Base-by-base conservation (phyloP, 495 filamentous ascomycete species). In the Geoglossum glabrum region DNA sequence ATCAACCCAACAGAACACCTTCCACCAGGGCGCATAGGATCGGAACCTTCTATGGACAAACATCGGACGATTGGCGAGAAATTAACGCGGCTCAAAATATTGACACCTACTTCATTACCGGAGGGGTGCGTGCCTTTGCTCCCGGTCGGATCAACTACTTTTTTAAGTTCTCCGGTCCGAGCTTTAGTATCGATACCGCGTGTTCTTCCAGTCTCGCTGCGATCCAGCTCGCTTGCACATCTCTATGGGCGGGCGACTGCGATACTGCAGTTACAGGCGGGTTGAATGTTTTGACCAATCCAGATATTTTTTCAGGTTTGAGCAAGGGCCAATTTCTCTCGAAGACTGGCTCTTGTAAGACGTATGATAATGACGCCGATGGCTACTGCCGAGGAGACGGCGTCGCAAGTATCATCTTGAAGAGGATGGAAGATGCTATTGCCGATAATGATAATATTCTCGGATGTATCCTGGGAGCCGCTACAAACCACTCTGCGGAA, bases 61-160 rank as follows among this genome's bases (percentile, higher is more conserved):
- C 71, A 19, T 66, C 63, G 33, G 61, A 73, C 59, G 71, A 73
- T 47, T 73, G 62, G 57, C 50, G 61, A 15, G 71, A 72, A 49
- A 61, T 61, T 7, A 69, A 70, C 55, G 61, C 56, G n/a, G 65
- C 54, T 0, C 69, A 73, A 59, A 59, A 70, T 28, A 63, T 72
- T 54, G 64, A 67, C 55, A 72, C 66, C 2, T 73, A 73, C 59
- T 72, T 67, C 55, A 71, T 70, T 46, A 62, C 70, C 11, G 71
- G 71, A 23, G 66, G 66, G 1, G 63, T 60, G 33, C 61, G 71
- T 9, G 71, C 71, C 1, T 72, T 73, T 52, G 61, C 58, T 17
- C 71, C 71, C 1, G 71, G 71, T 1, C 64, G 68, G 7, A 67
- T 70, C 4, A 75, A 74, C 56, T 77, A 76, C 61, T 69, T 66